Conservation (phyloP, 2,329 filamentous ascomycete species). For the Pestalotiopsis sp. region DNA sequence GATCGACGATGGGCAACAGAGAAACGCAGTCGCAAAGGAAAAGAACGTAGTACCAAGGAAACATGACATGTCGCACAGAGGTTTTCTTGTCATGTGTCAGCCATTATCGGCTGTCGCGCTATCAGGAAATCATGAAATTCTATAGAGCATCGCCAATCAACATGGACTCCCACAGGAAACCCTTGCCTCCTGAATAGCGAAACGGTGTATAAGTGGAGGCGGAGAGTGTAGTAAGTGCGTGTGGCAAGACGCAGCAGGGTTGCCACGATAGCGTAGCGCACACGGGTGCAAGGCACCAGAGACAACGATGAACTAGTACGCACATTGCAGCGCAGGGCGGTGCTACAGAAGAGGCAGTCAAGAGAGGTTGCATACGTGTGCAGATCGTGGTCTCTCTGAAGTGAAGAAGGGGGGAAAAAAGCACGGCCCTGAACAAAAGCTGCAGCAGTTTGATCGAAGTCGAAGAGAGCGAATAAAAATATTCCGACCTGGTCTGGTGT, state of each 20-base stretch:
- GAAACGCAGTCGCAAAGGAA: background rate
- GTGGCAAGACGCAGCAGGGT: background rate
- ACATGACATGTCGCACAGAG: background rate
- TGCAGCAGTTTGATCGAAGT: background rate
- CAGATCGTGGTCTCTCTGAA: background rate
- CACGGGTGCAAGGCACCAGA: conserved; percentile 1
- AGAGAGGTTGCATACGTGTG: background rate
- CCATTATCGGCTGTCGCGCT: conserved; percentile 4
- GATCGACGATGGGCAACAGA: background rate
- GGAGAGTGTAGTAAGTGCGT: background rate
- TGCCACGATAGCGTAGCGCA: conserved; percentile 5
- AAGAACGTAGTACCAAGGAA: background rate
- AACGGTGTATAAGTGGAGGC: background rate
- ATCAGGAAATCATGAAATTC: background rate
- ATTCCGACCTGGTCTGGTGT: background rate
- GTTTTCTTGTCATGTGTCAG: conserved; percentile 3
- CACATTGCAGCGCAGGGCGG: background rate
- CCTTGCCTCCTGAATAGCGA: background rate
- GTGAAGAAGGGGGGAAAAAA: background rate
- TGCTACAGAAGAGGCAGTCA: background rate
- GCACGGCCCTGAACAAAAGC: background rate
- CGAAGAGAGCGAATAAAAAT: conserved; percentile 4
- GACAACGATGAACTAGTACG: background rate
- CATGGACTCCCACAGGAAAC: background rate
- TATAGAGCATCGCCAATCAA: background rate